Conservation (phyloP, 257 asterid species). For the Solanum pennellii region DNA sequence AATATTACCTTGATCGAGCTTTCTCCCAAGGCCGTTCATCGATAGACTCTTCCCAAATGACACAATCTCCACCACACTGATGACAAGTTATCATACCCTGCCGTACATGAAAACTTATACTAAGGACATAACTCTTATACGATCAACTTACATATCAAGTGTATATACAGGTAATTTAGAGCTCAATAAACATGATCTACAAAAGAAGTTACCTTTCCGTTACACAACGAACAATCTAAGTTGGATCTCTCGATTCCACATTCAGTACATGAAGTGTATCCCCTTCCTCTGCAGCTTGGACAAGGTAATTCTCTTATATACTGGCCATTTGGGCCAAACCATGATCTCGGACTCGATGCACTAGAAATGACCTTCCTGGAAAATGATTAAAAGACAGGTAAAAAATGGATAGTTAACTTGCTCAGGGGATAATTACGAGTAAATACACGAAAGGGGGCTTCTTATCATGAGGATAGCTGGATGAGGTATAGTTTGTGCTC, state of each 20-base stretch:
- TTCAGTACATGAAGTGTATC: conserved; percentile 74
- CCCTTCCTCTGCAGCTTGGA: conserved; percentile 94
- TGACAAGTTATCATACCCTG: conserved; percentile 71
- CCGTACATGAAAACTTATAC: neutral
- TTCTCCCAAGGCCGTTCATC: conserved; percentile 96
- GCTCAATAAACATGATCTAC: neutral
- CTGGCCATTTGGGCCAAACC: conserved; percentile 97
- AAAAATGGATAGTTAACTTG: neutral
- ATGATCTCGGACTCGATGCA: conserved; percentile 60
- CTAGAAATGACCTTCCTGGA: conserved; percentile 50
- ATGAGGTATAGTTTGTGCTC: neutral
- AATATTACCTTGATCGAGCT: conserved; percentile 62
- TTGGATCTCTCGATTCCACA: conserved; percentile 93
- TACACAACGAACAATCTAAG: conserved; percentile 66
- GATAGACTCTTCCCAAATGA: conserved; percentile 91
- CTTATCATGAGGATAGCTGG: neutral
- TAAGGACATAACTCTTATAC: neutral
- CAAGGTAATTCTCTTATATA: conserved; percentile 89
- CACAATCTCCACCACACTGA: conserved; percentile 88
- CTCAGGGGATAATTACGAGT: neutral
- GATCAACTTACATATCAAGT: neutral
- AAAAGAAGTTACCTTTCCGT: conserved; percentile 49
- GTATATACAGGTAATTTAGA: neutral
- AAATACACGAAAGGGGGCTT: neutral
- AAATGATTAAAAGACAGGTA: neutral